A percentile compares a stretch with the other conserved stretches of the same genome.
Conservation (phyloP, 768 basidiomycete species). For the Naganishia vishniacii region DNA sequence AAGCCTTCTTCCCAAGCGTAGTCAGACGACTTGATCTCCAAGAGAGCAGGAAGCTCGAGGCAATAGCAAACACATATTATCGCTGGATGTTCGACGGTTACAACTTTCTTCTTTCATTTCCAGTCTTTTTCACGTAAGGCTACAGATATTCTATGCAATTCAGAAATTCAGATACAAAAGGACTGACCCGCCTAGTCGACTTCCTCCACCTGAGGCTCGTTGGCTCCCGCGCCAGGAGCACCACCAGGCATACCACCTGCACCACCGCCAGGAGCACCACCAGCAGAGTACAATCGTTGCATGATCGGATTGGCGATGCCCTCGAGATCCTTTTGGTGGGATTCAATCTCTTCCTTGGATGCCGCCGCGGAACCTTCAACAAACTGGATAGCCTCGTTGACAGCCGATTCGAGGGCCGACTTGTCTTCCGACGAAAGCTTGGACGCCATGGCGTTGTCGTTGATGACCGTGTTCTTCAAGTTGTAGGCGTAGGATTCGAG, state of each 20-base stretch:
- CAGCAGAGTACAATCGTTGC: slow-evolving; percentile 57
- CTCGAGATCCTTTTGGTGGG: slow-evolving; percentile 89
- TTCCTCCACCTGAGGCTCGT: slow-evolving; percentile 86
- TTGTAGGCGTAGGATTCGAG: slow-evolving; percentile 91
- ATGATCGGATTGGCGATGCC: slow-evolving; percentile 63
- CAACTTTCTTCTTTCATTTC: background rate
- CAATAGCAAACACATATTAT: background rate
- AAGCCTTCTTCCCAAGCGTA: too few species aligned
- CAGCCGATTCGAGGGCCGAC: slow-evolving; percentile 79
- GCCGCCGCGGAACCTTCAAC: slow-evolving; percentile 74
- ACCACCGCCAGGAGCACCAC: slow-evolving; percentile 55
- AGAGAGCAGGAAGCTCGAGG: background rate
- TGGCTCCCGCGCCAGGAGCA: slow-evolving; percentile 49
- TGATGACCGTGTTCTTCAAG: slow-evolving; percentile 73
- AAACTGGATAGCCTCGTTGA: slow-evolving; percentile 82
- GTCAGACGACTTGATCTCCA: too few species aligned
- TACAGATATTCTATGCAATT: slow-evolving; percentile 1
- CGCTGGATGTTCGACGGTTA: background rate
- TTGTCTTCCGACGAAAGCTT: slow-evolving; percentile 47
- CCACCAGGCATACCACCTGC: slow-evolving; percentile 62
- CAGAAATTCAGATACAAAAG: background rate
- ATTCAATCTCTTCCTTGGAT: slow-evolving; percentile 88
- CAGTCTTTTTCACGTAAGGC: background rate
- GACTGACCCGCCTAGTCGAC: slow-evolving; percentile 52
- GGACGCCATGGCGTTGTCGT: slow-evolving; percentile 50